A percentile compares a stretch with the other conserved stretches of the same genome.
phyloP scores from a whole-genome alignment of 805 yeast genomes.

The Zygosaccharomyces siamensis region DNA sequence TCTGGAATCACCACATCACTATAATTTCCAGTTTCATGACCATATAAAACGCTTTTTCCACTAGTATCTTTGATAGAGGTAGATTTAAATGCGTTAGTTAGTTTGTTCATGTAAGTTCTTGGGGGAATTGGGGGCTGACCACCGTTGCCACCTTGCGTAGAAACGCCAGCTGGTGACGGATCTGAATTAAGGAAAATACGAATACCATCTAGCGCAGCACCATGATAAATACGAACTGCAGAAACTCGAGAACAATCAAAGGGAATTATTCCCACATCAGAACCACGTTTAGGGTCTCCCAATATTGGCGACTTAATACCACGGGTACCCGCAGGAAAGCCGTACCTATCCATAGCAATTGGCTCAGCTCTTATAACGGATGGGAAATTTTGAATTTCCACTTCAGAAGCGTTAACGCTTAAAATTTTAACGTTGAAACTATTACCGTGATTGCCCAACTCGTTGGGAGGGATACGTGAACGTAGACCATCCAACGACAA shows the following conservation, averaged over 20 bases:
- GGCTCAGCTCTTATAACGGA: conserved; percentile 13
- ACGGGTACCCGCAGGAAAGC: conserved; percentile 18
- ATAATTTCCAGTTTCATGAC: conserved; percentile 49
- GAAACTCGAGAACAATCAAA: conserved; percentile 34
- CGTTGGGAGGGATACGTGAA: conserved; percentile 30
- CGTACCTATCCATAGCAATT: conserved; percentile 29
- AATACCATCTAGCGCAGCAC: conserved; percentile 78
- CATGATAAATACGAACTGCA: conserved; percentile 65
- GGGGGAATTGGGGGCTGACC: conserved; percentile 43
- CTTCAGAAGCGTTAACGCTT: conserved; percentile 57
- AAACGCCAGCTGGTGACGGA: conserved; percentile 2
- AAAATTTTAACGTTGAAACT: conserved; percentile 46
- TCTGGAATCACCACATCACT: conserved; percentile 50
- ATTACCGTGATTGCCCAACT: conserved; percentile 29
- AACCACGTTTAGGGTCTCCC: conserved; percentile 28
- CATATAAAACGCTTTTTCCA: conserved; percentile 37
- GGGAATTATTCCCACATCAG: conserved; percentile 29
- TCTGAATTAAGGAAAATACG: conserved; percentile 41
- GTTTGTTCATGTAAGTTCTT: conserved; percentile 39
- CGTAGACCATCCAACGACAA: conserved; percentile 47
- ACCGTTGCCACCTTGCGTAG: conserved; percentile 14
- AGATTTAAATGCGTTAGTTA: conserved; percentile 25
- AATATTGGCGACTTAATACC: conserved; percentile 31
- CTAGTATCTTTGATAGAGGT: conserved; percentile 11
- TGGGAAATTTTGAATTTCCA: conserved; percentile 47